These are phyloP conservation scores for Tripterygium wilfordii DNA, from an alignment of 177 flowering plant genomes.

Conservation along the genomic window DNA sequence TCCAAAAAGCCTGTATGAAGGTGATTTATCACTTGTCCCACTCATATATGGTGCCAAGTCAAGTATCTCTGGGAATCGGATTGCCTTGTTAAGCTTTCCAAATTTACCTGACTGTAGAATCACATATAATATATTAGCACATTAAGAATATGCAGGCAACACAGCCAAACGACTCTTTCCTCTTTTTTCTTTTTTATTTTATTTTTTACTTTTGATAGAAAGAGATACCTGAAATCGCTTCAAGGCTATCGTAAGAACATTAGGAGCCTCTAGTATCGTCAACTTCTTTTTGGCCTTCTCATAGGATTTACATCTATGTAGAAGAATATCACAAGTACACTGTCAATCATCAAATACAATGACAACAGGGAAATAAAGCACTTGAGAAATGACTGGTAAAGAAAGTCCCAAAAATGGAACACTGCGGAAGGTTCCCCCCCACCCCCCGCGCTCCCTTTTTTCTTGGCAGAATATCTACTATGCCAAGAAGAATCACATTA, in stretches of 20 bases:
- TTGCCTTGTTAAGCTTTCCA: conserved; percentile 86
- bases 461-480: too few relatives aligned
- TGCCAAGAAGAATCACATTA: too few relatives aligned
- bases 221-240: conserved; percentile 81
- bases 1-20: conserved; percentile 81
- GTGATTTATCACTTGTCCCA: conserved; percentile 67
- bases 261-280: conserved; percentile 84
- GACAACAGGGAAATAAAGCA: background rate
- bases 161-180: conserved; percentile 1
- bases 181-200: too few relatives aligned
- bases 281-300: conserved; percentile 93
- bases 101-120: conserved; percentile 82
- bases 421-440: too few relatives aligned
- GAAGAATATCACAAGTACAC: background rate
- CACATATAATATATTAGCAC: conserved; percentile 1
- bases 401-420: too few relatives aligned
- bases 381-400: too few relatives aligned
- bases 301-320: conserved; percentile 86
- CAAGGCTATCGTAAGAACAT: conserved; percentile 85
- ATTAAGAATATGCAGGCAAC: conserved; percentile 2
- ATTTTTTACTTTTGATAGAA: background rate
- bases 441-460: too few relatives aligned
- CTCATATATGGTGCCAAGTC: conserved; percentile 88
- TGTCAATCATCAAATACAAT: conserved; percentile 2
- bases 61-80: conserved; percentile 74